Conservation (phyloP, 2,329 filamentous ascomycete species). For the Colletotrichum camelliae region DNA sequence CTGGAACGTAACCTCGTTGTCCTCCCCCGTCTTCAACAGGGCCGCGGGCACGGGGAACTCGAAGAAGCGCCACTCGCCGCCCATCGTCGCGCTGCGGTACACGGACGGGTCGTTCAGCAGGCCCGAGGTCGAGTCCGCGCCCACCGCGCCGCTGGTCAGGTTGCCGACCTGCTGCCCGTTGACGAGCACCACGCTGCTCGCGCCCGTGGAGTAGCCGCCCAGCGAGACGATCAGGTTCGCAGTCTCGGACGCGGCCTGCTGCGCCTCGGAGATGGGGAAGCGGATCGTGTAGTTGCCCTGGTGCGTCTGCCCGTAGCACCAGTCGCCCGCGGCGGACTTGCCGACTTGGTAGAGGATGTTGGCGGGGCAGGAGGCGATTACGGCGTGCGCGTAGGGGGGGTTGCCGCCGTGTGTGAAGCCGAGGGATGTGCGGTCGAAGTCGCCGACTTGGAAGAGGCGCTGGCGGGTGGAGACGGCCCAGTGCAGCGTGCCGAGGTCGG, state of each 20-base stretch:
- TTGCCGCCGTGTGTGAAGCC: slow-evolving; percentile 12
- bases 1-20: slow-evolving; percentile 30
- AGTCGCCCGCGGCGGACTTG: slow-evolving; percentile 41
- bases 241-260: slow-evolving; percentile 21
- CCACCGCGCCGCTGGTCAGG: slow-evolving; percentile 36
- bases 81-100: slow-evolving; percentile 51
- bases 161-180: slow-evolving; percentile 45
- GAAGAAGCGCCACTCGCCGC: slow-evolving; percentile 52
- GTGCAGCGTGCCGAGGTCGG: slow-evolving; percentile 40
- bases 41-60: slow-evolving; percentile 37
- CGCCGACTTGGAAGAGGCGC: slow-evolving; percentile 47
- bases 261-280: slow-evolving; percentile 26
- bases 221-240: slow-evolving; percentile 47
- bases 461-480: slow-evolving; percentile 45
- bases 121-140: slow-evolving; percentile 5
- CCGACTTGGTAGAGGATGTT: slow-evolving; percentile 51
- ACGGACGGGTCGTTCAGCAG: slow-evolving; percentile 49
- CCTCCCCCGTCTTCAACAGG: slow-evolving; percentile 23
- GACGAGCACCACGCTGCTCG: slow-evolving; percentile 42
- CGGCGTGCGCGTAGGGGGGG: slow-evolving; percentile 46
- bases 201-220: slow-evolving; percentile 48
- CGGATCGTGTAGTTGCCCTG: slow-evolving; percentile 39
- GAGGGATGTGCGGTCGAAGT: slow-evolving; percentile 17
- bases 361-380: slow-evolving; percentile 47
- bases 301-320: slow-evolving; percentile 54